Evolutionary conservation across 1,284 basidiomycete species (phyloP), one percentile per base, ranked within the genome.

Genomic region (Pulveroboletus sp.): DNA sequence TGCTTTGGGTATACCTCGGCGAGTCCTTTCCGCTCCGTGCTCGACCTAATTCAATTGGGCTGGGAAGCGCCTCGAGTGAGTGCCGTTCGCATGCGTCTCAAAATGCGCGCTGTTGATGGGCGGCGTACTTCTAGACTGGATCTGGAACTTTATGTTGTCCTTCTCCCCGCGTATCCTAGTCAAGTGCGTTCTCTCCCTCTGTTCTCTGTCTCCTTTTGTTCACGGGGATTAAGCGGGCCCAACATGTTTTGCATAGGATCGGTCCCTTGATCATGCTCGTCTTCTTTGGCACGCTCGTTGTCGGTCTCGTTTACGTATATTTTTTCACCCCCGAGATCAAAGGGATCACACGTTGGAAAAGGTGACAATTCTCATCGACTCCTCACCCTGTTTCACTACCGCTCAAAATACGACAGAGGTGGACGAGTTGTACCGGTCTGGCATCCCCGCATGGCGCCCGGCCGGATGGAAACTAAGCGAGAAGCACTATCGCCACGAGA

Each of bases 211-310:
- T 33, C 17, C 28, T n/a, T 28, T 4, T 20, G 29, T 31, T 31
- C 12, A 12, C 8, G 29, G 29, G 29, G 29, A 31, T 31, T 31
- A 31, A n/a, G n/a, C n/a, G n/a, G 20, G 39, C 35, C 48, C 38
- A 24, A 49, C 29, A 14, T 7, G 25, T n/a, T 5, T 45, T 44
- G 36, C 22, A 15, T 40, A 81, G 79, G 54, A 92, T 91, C 59
- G 88, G 90, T 2, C 87, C 90, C 18, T 78, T 90, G 58, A 91
- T 92, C 69, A 75, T 91, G 45, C 69, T 89, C 59, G 83, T 89
- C 65, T 90, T 90, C 77, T 89, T 85, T 66, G 89, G 89, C 60
- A 86, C 88, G 81, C 78, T 91, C 14, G 66, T 86, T 29, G 85
- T 88, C 65, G 89, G 87, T 25, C 84, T 80, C 63, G 67, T 83